Conservation (phyloP, 805 yeast genomes). For the Saccharomycopsis vini region DNA sequence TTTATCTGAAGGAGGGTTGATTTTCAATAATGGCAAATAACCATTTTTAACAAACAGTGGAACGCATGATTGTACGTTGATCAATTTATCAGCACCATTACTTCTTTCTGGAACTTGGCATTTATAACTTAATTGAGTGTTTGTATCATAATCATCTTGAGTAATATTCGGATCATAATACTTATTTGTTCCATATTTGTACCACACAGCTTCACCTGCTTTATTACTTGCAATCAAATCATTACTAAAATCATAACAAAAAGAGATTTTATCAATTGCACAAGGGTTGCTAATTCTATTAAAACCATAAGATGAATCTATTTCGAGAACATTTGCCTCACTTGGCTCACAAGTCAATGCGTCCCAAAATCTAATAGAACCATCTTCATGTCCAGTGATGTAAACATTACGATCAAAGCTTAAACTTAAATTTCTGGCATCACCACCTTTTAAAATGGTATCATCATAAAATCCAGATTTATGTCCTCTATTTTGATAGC, state of each 20-base stretch:
- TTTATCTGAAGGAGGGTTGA: slow-evolving; percentile 28
- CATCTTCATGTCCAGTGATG: slow-evolving; percentile 82
- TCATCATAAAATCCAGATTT: slow-evolving; percentile 23
- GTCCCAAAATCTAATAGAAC: slow-evolving; percentile 77
- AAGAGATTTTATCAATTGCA: slow-evolving; percentile 51
- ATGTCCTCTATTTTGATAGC: neutral
- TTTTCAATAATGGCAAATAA: slow-evolving; percentile 45
- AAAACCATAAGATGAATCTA: slow-evolving; percentile 43
- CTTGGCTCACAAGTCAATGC: slow-evolving; percentile 67
- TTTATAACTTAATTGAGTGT: slow-evolving; percentile 4
- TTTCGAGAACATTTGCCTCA: slow-evolving; percentile 49
- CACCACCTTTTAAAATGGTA: slow-evolving; percentile 69
- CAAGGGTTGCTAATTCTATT: slow-evolving; percentile 33
- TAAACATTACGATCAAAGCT: slow-evolving; percentile 51
- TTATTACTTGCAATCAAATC: slow-evolving; percentile 64
- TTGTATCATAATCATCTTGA: slow-evolving; percentile 21
- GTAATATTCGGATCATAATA: slow-evolving; percentile 30
- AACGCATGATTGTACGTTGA: slow-evolving; percentile 25
- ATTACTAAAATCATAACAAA: slow-evolving; percentile 68
- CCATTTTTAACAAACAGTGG: slow-evolving; percentile 46
- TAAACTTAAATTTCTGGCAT: slow-evolving; percentile 46
- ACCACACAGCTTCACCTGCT: slow-evolving; percentile 67
- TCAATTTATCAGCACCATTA: slow-evolving; percentile 6
- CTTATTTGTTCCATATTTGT: slow-evolving; percentile 55
- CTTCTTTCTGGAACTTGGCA: neutral